Evolutionary conservation across 495 filamentous ascomycete species (phyloP), one percentile per base, ranked within the genome.

Genomic region (Aspergillus mulundensis): DNA sequence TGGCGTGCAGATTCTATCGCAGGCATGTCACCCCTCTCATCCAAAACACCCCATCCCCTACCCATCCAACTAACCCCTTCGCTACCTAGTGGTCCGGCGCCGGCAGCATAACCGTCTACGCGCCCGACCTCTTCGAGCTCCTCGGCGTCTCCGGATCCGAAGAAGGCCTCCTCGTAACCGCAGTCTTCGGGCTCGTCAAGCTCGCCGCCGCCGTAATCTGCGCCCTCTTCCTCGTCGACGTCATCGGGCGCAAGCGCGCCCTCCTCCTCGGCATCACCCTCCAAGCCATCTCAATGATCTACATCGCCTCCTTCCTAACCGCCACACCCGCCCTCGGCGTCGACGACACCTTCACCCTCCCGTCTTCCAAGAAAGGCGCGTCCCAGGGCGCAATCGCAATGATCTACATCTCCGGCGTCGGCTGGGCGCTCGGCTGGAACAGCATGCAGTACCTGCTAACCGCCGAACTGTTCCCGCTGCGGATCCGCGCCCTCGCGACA

Each of bases 351-450:
- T 69, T 64, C 56, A 46, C 60, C 50, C 58, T 75, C n/a, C 69
- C 69, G 0, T 63, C 36, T 2, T 61, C 63, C n/a, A 28, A 70
- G 38, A 52, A 61, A 11, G 72, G 58, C 44, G 70, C 74, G 5
- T 80, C 80, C 44, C 68, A 73, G 42, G 84, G 76, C 32, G 84
- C 81, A 15, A 80, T 88, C 54, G 81, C 79, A 24, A 83, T 85
- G 80, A 86, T 89, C 49, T 89, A 84, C 58, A 34, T 89, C 40
- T 84, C 79, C 0, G 84, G 84, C 3, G 67, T 81, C 15, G 85
- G 87, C 1, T 90, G 87, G 86, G 85, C 86, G 0, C 71, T 89
- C 0, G 87, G 87, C 46, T 90, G 86, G 85, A 89, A 88, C 63
- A 79, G 75, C 5, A 87, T 89, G 75, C 87, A 88, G 61, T 91